phyloP scores from a whole-genome alignment of 768 basidiomycete species.

The Mycena galericulata region DNA sequence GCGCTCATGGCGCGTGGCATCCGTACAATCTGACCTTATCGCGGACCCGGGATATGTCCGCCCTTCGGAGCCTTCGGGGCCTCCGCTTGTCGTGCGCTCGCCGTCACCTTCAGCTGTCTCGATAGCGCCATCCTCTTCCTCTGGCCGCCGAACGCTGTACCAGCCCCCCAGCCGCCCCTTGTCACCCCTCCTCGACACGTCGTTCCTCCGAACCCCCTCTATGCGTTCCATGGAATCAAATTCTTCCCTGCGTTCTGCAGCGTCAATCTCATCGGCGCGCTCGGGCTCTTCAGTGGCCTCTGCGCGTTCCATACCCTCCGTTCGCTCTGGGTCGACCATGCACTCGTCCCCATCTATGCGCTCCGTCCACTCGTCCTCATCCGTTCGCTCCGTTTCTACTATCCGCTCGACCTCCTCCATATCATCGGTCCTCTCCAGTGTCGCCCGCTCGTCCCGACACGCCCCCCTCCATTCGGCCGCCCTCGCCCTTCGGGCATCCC shows the following conservation, averaged over 20 bases:
- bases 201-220: background rate
- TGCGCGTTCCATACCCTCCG: slow-evolving; percentile 1
- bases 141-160: slow-evolving; percentile 4
- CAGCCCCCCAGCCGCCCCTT: slow-evolving; percentile 16
- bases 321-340: background rate
- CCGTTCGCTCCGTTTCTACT: background rate
- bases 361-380: too few species aligned
- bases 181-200: slow-evolving; percentile 14
- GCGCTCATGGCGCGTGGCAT: slow-evolving; percentile 1
- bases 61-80: background rate
- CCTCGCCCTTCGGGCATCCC: slow-evolving; percentile 21
- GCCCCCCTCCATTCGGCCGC: slow-evolving; percentile 22
- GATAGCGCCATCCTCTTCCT: background rate
- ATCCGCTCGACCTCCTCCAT: background rate
- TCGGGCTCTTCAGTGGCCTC: slow-evolving; percentile 4
- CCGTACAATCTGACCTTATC: slow-evolving; percentile 18
- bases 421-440: slow-evolving; percentile 7
- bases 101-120: background rate
- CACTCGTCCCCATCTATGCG: too few species aligned
- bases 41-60: slow-evolving; percentile 2
- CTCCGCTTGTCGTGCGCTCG: slow-evolving; percentile 21
- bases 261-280: background rate
- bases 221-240: slow-evolving; percentile 16
- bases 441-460: slow-evolving; percentile 25
- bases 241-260: slow-evolving; percentile 8